These are phyloP conservation scores for Ceratobasidium sp. DNA, from an alignment of 1,284 basidiomycete genomes.

Conservation along the genomic window DNA sequence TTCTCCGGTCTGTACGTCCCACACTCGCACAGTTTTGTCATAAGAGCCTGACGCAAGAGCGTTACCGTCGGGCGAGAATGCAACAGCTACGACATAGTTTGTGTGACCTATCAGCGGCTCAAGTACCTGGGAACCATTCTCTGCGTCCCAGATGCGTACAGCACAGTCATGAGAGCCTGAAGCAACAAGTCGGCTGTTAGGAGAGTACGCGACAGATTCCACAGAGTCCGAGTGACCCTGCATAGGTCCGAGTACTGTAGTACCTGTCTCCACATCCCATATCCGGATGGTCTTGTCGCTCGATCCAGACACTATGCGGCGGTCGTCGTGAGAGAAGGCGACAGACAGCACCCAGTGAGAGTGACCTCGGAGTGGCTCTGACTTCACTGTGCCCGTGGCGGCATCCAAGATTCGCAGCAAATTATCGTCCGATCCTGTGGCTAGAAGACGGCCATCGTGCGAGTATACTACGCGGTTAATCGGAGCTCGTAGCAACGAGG, in stretches of 20 bases:
- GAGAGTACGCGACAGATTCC: neutral
- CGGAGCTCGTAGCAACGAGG: neutral
- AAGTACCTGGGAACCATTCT: neutral
- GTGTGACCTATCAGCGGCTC: neutral
- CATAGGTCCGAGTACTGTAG: neutral
- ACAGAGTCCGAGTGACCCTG: neutral
- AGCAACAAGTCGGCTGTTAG: neutral
- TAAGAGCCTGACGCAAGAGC: no score
- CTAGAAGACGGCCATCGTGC: neutral
- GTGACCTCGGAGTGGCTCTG: neutral
- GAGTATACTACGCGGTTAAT: neutral
- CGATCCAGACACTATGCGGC: slow-evolving; percentile 21
- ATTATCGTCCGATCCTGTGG: neutral
- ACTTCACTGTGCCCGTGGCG: neutral
- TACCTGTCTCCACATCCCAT: slow-evolving; percentile 20
- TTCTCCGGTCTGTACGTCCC: no score
- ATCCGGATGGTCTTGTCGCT: slow-evolving; percentile 21
- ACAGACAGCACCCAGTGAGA: neutral
- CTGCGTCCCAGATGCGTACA: slow-evolving; percentile 1
- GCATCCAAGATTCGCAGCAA: neutral
- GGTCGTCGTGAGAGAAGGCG: neutral
- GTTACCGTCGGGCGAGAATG: neutral
- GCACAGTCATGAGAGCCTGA: neutral
- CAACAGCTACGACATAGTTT: neutral
- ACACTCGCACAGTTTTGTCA: no score